These are phyloP conservation scores for Hypoxylon sp. DNA, from an alignment of 2,329 filamentous ascomycete species.

Conservation along the genomic window DNA sequence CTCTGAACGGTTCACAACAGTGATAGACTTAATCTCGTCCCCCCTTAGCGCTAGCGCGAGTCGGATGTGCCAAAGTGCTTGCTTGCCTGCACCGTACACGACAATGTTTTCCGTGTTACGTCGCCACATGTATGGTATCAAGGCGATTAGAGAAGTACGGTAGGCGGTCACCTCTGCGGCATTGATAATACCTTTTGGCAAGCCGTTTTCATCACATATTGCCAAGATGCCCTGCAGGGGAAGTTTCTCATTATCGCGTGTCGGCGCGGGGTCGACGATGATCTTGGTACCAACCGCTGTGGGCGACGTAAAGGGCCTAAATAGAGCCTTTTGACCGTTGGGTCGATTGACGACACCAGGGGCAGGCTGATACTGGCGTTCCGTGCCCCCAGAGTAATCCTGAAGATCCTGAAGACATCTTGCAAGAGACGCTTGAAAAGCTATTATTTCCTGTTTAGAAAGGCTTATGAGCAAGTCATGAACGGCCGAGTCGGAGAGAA, in stretches of 20 bases:
- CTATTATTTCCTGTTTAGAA: neutral
- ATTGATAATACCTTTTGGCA: constrained; percentile 8
- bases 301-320: constrained; percentile 6
- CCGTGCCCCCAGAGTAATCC: neutral
- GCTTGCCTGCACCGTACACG: constrained; percentile 8
- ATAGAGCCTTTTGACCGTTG: constrained; percentile 6
- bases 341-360: constrained; percentile 5
- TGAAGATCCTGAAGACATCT: neutral
- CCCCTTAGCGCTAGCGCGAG: constrained; percentile 1
- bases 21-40: constrained; percentile 7
- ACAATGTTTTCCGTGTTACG: constrained; percentile 4
- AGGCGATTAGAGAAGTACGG: constrained; percentile 15
- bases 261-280: constrained; percentile 13
- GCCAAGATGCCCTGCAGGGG: constrained; percentile 1
- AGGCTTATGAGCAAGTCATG: constrained; percentile 3
- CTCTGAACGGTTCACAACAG: constrained; percentile 11
- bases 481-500: constrained; percentile 15
- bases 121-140: constrained; percentile 12
- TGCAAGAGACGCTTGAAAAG: neutral
- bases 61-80: constrained; percentile 13
- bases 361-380: constrained; percentile 12
- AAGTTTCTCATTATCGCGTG: neutral
- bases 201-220: constrained; percentile 8
- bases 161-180: constrained; percentile 5
- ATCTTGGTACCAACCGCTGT: constrained; percentile 9